phyloP scores from a whole-genome alignment of 257 asterid genomes.

The Scutellaria barbata region DNA sequence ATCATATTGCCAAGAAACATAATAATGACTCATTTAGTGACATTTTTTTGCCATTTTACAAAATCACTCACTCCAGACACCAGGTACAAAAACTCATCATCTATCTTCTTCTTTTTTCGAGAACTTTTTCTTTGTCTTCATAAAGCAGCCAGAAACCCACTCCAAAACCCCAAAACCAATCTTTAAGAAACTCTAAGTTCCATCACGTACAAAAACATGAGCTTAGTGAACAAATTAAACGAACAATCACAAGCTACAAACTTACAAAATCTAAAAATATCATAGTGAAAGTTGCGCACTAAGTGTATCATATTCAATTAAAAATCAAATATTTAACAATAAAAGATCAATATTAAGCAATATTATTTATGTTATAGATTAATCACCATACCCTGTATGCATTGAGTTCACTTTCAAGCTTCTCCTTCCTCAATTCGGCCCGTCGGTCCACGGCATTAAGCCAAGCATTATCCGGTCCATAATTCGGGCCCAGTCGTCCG shows the following conservation, averaged over 20 bases:
- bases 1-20: background rate
- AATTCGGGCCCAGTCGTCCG: constrained; percentile 74
- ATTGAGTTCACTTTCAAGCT: constrained; percentile 90
- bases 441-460: constrained; percentile 80
- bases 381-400: constrained; percentile 69
- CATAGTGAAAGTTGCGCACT: background rate
- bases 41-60: background rate
- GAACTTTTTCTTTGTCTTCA: background rate
- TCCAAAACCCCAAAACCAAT: constrained; percentile 10
- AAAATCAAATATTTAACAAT: background rate
- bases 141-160: background rate
- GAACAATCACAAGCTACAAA: constrained; percentile 3
- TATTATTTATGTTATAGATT: background rate
- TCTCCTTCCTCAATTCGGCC: constrained; percentile 77
- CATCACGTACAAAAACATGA: background rate
- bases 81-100: background rate
- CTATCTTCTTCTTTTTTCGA: background rate
- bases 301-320: background rate
- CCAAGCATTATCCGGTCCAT: constrained; percentile 72
- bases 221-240: background rate
- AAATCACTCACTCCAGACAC: background rate
- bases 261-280: constrained; percentile 3
- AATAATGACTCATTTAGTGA: background rate
- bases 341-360: background rate
- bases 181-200: background rate